phyloP scores from a whole-genome alignment of 2,329 filamentous ascomycete species.

The Aspergillus versicolor region DNA sequence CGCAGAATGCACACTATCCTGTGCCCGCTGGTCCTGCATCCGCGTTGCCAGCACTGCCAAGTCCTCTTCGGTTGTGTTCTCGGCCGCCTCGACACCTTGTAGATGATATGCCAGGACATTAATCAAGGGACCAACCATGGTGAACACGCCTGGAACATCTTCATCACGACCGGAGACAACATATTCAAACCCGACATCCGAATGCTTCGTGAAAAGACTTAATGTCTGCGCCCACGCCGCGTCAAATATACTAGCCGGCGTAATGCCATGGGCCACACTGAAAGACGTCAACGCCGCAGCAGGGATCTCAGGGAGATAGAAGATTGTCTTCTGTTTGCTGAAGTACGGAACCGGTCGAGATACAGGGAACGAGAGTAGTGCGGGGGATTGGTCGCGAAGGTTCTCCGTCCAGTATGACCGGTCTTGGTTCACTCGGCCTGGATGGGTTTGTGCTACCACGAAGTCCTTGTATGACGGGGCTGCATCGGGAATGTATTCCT shows the following conservation, averaged over 20 bases:
- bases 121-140: not conserved
- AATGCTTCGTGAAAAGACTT: not conserved
- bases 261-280: not conserved
- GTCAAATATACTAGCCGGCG: not conserved
- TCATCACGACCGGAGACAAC: not conserved
- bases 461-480: not conserved
- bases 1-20: not conserved
- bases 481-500: not conserved
- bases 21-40: not conserved
- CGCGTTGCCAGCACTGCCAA: not conserved
- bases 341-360: not conserved
- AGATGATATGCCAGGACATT: not conserved
- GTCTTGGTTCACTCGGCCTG: not conserved
- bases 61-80: not conserved
- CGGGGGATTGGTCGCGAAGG: not conserved
- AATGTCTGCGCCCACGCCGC: not conserved
- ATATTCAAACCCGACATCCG: not conserved
- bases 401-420: not conserved
- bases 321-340: not conserved
- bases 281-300: not conserved
- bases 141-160: not conserved
- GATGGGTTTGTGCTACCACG: not conserved
- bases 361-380: not conserved
- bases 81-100: not conserved
- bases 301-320: not conserved